These are phyloP conservation scores for Beta vulgaris DNA, from an alignment of 148 eudicot genomes.

Conservation along the genomic window DNA sequence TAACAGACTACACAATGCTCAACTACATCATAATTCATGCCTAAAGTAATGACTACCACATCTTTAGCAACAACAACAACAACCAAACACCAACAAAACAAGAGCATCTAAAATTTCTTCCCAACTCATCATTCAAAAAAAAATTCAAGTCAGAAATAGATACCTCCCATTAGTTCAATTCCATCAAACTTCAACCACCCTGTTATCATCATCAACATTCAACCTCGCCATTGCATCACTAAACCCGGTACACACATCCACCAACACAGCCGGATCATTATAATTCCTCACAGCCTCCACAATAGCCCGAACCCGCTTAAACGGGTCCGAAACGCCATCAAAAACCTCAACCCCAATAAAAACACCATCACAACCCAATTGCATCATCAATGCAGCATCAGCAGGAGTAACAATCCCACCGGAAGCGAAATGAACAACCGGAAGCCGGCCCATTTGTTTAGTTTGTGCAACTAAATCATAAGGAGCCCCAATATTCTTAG, in stretches of 20 bases:
- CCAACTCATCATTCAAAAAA: conserved; percentile 6
- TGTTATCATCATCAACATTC: conserved; percentile 44
- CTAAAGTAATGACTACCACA: conserved; percentile 5
- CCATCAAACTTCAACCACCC: conserved; percentile 40
- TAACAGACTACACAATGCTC: conserved; percentile 12
- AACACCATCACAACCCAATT: conserved; percentile 92
- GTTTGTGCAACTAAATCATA: conserved; percentile 86
- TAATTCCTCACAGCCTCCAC: conserved; percentile 89
- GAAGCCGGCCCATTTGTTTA: conserved; percentile 89
- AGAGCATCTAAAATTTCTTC: neutral
- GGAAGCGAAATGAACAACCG: conserved; percentile 76
- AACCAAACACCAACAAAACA: neutral
- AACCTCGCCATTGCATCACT: conserved; percentile 52
- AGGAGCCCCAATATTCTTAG: conserved; percentile 64
- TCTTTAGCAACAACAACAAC: conserved; percentile 9
- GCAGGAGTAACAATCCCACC: conserved; percentile 84
- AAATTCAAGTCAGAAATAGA: neutral
- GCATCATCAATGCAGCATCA: conserved; percentile 92
- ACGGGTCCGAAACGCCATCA: conserved; percentile 48
- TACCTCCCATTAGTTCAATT: conserved; percentile 1
- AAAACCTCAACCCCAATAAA: conserved; percentile 67
- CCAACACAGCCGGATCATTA: conserved; percentile 63
- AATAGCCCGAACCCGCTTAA: conserved; percentile 55
- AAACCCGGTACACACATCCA: conserved; percentile 57
- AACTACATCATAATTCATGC: neutral